Evolutionary conservation across 2,329 filamentous ascomycete species (phyloP).

Genomic region (Aspergillus spinulosporus): DNA sequence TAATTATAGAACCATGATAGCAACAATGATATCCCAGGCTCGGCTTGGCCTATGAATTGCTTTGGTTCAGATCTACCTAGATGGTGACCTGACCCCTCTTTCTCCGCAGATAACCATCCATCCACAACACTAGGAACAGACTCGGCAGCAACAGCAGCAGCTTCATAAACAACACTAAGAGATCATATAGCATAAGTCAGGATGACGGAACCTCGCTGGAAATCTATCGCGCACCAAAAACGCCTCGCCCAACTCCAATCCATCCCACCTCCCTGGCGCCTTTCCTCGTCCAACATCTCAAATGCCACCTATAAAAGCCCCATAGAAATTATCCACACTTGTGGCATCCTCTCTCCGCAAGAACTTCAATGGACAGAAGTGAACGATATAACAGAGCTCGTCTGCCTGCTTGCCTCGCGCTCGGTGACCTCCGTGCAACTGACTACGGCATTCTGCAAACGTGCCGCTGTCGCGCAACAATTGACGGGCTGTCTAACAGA

Average conservation of each 20-base stretch:
- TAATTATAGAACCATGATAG: slow-evolving; percentile 5
- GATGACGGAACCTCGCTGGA: slow-evolving; percentile 22
- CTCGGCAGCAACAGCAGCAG: not conserved
- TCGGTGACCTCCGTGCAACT: not conserved
- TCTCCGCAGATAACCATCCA: slow-evolving; percentile 4
- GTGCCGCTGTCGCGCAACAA: not conserved
- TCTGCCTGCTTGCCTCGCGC: not conserved
- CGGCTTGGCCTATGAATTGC: not conserved
- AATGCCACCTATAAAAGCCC: slow-evolving; percentile 10
- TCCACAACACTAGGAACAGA: not conserved
- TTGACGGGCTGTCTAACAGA: not conserved
- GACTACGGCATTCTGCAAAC: not conserved
- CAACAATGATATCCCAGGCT: not conserved
- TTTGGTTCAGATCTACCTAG: not conserved
- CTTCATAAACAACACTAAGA: too few species aligned
- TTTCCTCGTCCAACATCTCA: slow-evolving; percentile 16
- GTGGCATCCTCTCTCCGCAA: not conserved
- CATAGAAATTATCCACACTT: slow-evolving; percentile 22
- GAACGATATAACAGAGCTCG: not conserved
- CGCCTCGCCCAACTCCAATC: slow-evolving; percentile 22
- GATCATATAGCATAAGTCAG: not conserved
- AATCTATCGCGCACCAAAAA: slow-evolving; percentile 23
- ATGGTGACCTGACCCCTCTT: slow-evolving; percentile 4
- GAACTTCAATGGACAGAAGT: not conserved
- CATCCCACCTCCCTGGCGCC: slow-evolving; percentile 27